A percentile compares a stretch with the other conserved stretches of the same genome.
phyloP scores from a whole-genome alignment of 2,329 filamentous ascomycete genomes.

The Epichloe sylvatica region DNA sequence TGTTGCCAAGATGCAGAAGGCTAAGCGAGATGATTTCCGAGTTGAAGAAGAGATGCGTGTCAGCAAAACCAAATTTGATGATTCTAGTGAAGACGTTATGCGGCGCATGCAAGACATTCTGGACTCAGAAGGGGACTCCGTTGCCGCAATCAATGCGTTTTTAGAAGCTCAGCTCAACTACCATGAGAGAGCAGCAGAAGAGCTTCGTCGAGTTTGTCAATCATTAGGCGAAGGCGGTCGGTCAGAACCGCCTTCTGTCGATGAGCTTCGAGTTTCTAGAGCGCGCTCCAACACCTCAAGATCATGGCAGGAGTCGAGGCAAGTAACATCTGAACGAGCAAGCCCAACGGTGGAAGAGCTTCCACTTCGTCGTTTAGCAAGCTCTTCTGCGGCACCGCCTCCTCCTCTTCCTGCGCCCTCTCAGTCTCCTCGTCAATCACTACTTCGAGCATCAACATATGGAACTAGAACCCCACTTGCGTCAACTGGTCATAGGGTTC shows the following conservation, averaged over 20 bases:
- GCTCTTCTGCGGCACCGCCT: conserved; percentile 17
- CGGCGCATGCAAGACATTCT: conserved; percentile 94
- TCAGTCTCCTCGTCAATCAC: conserved; percentile 7
- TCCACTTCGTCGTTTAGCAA: conserved; percentile 27
- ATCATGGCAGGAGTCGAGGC: conserved; percentile 23
- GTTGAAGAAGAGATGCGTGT: conserved; percentile 83
- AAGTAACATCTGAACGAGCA: not conserved
- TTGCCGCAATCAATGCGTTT: conserved; percentile 66
- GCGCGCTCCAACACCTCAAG: conserved; percentile 35
- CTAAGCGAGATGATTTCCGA: conserved; percentile 84
- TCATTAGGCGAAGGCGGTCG: conserved; percentile 25
- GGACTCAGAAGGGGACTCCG: conserved; percentile 72
- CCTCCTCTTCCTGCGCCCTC: conserved; percentile 22
- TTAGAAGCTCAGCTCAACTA: conserved; percentile 82
- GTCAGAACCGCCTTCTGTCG: conserved; percentile 4
- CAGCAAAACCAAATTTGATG: conserved; percentile 92
- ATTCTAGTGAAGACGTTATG: conserved; percentile 81
- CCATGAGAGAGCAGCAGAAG: conserved; percentile 79
- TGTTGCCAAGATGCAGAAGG: conserved; percentile 79
- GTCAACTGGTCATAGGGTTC: conserved; percentile 13
- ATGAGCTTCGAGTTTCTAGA: conserved; percentile 17
- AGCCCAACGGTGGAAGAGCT: conserved; percentile 23
- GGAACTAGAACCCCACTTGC: conserved; percentile 5
- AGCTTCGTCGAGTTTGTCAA: conserved; percentile 46
- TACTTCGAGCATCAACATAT: conserved; percentile 2